Base-by-base conservation (phyloP, 1,139 yeast species). In the Lipomyces yarrowii region DNA sequence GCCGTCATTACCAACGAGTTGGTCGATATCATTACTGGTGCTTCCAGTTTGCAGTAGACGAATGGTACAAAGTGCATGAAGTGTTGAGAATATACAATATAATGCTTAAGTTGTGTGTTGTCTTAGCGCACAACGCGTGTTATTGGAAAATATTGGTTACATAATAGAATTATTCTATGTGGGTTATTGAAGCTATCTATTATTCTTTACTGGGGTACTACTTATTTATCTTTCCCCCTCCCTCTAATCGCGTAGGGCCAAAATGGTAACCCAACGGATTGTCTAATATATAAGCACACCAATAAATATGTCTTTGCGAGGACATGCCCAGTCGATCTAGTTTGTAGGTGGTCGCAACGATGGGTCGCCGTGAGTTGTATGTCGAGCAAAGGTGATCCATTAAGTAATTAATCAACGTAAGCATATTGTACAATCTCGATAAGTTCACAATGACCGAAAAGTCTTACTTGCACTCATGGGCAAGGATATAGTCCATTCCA, bases 1-100 rank as follows among this genome's bases (percentile, higher is more conserved):
- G 99, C 99, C 76, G 99, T 93, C 80, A 94, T 94, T 79, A 94
- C 99, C 84, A 94, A 94, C 87, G 99, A 94, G 86, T 86, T 94
- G 88, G 98, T 94, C 78, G 99, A 94, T 84, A 94, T 94, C 79
- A 94, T 94, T 81, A 94, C 99, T 78, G 99, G 99, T 91, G 99
- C 98, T 78, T 91, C 98, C 72, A 91, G 98, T 70, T 88, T 94
- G 84, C 97, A 90, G 84, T 94, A 90, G 56, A 33, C 57, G 15
- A 42, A 2, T 18, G 48, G 48, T 42, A 18, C 23, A 18, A n/a
- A 42, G 48, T 15, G 21, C 21, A 8, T n/a, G 21, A 18, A 42
- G 10, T n/a, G 48, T 42, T 42, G 7, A 42, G n/a, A 18, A 8
- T n/a, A 42, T 42, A 42, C 48, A 42, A 42, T 42, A 3, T 7